These are phyloP conservation scores for Xylaria sp. DNA, from an alignment of 2,329 filamentous ascomycete species.

Conservation along the genomic window DNA sequence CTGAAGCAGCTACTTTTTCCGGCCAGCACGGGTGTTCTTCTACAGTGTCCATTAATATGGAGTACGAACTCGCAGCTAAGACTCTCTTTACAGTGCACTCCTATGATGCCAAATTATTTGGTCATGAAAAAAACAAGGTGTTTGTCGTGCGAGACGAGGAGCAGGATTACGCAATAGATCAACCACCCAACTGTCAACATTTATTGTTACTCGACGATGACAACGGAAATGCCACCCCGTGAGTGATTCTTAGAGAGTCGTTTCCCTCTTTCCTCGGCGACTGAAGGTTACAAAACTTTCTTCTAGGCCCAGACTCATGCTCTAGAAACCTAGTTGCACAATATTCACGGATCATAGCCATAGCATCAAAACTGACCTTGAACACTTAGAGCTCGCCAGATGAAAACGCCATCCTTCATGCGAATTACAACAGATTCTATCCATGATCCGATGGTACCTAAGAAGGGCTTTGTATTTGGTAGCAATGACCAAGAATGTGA, in stretches of 20 bases:
- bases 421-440: conserved; percentile 8
- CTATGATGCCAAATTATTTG: accelerated
- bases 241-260: too few species aligned
- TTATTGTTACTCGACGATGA: too few species aligned
- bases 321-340: too few species aligned
- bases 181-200: neutral
- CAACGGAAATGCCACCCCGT: neutral
- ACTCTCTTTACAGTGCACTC: conserved; percentile 7
- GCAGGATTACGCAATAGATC: neutral
- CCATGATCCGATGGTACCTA: neutral
- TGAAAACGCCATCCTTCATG: neutral
- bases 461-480: conserved; percentile 9
- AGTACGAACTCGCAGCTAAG: neutral
- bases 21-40: neutral
- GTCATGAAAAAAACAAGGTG: neutral
- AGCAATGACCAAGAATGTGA: neutral
- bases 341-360: too few species aligned
- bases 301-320: too few species aligned
- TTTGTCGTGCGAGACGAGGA: neutral
- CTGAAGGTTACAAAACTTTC: too few species aligned
- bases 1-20: neutral
- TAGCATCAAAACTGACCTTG: too few species aligned
- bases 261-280: too few species aligned
- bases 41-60: neutral
- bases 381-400: neutral